phyloP scores from a whole-genome alignment of 1,139 yeast genomes.

The Suhomyces yuchorum region DNA sequence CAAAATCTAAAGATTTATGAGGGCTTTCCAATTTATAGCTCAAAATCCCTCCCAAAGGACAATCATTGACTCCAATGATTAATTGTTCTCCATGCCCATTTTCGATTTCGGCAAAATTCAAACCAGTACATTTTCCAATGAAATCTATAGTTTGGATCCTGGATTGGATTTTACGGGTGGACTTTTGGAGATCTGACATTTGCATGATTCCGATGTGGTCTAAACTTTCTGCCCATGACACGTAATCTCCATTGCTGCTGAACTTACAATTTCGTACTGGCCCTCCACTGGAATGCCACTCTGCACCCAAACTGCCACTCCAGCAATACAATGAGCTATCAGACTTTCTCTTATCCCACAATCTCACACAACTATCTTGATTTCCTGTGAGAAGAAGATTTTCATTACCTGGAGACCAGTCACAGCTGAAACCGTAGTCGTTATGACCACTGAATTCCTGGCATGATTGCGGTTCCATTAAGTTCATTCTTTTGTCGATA shows the following conservation, averaged over 20 bases:
- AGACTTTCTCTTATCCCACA: constrained; percentile 52
- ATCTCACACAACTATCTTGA: constrained; percentile 59
- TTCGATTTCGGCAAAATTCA: constrained; percentile 49
- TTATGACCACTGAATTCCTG: constrained; percentile 45
- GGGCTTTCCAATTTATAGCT: constrained; percentile 46
- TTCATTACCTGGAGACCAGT: constrained; percentile 52
- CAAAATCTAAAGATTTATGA: constrained; percentile 43
- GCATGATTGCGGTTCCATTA: constrained; percentile 16
- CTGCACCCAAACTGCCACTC: constrained; percentile 41
- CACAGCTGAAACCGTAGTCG: constrained; percentile 63
- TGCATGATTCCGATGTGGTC: constrained; percentile 59
- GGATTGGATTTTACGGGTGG: constrained; percentile 21
- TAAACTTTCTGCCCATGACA: constrained; percentile 62
- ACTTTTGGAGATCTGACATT: constrained; percentile 29
- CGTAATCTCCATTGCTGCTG: constrained; percentile 45
- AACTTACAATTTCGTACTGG: constrained; percentile 59
- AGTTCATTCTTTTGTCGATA: constrained; percentile 42
- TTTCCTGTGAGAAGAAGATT: constrained; percentile 55
- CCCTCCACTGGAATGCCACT: constrained; percentile 29
- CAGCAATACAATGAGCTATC: constrained; percentile 31
- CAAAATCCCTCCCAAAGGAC: constrained; percentile 59
- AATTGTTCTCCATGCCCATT: constrained; percentile 51
- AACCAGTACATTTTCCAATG: constrained; percentile 62
- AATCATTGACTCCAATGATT: constrained; percentile 57
- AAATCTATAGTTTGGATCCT: constrained; percentile 53